phyloP scores from a whole-genome alignment of 2,329 filamentous ascomycete genomes.

The Aspergillus calidoustus region DNA sequence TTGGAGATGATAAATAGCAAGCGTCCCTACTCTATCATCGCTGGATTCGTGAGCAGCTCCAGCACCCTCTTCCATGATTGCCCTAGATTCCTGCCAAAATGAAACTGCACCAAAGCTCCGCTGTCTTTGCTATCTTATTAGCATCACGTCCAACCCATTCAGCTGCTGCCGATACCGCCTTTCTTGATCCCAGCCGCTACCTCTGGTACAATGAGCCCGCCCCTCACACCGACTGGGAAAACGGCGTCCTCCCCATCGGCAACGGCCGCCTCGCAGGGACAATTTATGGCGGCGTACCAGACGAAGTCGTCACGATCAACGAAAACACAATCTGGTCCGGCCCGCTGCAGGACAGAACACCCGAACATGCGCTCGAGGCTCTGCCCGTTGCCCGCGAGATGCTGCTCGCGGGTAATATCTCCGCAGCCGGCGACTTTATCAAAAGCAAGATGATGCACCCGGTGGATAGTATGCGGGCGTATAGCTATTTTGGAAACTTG shows the following conservation, averaged over 20 bases:
- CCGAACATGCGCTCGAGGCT: conserved; percentile 10
- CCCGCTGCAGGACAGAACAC: conserved; percentile 22
- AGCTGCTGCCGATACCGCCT: neutral
- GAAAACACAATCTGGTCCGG: conserved; percentile 30
- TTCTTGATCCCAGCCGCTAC: neutral
- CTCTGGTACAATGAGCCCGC: neutral
- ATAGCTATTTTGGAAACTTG: conserved; percentile 19
- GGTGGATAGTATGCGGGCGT: conserved; percentile 14
- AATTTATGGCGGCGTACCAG: conserved; percentile 17
- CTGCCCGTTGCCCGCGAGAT: conserved; percentile 3
- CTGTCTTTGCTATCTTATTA: neutral
- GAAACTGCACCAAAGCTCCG: neutral
- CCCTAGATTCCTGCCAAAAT: neutral
- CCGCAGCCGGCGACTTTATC: conserved; percentile 6
- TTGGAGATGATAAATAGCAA: neutral
- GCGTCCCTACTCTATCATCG: neutral
- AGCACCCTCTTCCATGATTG: neutral
- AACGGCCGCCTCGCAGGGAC: conserved; percentile 26
- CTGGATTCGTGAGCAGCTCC: neutral
- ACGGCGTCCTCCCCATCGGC: conserved; percentile 20
- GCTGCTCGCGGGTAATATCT: conserved; percentile 17
- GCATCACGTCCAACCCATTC: neutral
- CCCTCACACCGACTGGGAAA: neutral
- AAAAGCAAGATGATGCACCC: conserved; percentile 15
- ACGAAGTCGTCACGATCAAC: conserved; percentile 26